Evolutionary conservation across 768 basidiomycete genomes (phyloP).

Genomic region (Galerina marginata): DNA sequence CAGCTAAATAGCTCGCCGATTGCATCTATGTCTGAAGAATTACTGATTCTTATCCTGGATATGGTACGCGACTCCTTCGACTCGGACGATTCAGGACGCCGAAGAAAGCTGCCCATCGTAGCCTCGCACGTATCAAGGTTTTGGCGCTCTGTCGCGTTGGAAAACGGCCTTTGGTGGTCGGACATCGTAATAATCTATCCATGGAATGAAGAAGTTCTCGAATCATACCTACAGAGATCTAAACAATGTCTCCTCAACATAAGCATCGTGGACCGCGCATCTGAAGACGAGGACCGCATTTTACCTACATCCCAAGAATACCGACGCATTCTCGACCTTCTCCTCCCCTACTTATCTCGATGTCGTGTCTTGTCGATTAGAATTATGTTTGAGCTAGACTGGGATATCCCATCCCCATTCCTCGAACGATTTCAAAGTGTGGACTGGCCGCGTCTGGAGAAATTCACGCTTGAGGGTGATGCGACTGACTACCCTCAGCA

Average conservation of each 20-base stretch:
- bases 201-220: background rate
- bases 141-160: conserved; percentile 1
- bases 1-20: too few relatives aligned
- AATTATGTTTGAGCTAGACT: too few relatives aligned
- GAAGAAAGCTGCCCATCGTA: background rate
- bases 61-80: too few relatives aligned
- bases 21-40: too few relatives aligned
- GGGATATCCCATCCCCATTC: background rate
- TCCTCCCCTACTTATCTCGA: conserved; percentile 7
- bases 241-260: conserved; percentile 1
- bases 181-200: background rate
- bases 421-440: background rate
- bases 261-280: background rate
- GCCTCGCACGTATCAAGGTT: conserved; percentile 5
- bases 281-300: too few relatives aligned
- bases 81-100: too few relatives aligned
- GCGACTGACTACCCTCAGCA: background rate
- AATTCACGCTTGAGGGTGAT: conserved; percentile 15
- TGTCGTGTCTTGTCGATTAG: conserved; percentile 10
- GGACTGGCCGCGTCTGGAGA: conserved; percentile 9
- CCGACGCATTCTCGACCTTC: background rate
- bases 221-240: background rate
- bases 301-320: background rate
- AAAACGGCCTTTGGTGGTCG: conserved; percentile 6
- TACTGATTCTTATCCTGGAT: too few relatives aligned